Evolutionary conservation across 1,284 basidiomycete genomes (phyloP).

Genomic region (Trametes sp.): DNA sequence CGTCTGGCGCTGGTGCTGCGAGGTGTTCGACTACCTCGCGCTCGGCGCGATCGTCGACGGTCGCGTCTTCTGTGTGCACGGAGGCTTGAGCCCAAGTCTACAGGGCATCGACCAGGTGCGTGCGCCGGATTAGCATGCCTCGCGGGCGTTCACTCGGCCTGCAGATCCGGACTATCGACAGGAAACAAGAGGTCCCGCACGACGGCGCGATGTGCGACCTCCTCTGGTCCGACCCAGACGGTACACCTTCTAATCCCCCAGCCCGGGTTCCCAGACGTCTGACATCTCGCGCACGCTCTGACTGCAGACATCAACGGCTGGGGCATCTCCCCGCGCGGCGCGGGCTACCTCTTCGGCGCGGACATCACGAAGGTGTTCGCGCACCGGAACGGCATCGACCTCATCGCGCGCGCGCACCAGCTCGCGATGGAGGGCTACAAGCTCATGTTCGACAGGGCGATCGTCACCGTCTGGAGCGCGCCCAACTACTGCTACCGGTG

Average conservation of each 20-base stretch:
- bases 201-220: slow-evolving; percentile 99
- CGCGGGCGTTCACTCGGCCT: too few relatives aligned
- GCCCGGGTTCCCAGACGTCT: slow-evolving; percentile 5
- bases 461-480: slow-evolving; percentile 99
- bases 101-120: slow-evolving; percentile 87
- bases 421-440: slow-evolving; percentile 99
- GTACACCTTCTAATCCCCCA: slow-evolving; percentile 47
- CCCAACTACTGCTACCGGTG: slow-evolving; percentile 98
- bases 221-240: slow-evolving; percentile 98
- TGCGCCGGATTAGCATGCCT: neutral
- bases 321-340: slow-evolving; percentile 97
- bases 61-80: slow-evolving; percentile 92
- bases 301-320: slow-evolving; percentile 88
- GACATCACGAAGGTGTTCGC: slow-evolving; percentile 93
- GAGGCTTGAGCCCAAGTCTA: slow-evolving; percentile 90
- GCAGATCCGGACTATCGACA: slow-evolving; percentile 93
- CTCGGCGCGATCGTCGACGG: slow-evolving; percentile 96
- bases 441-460: slow-evolving; percentile 95
- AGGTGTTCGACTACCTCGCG: slow-evolving; percentile 97
- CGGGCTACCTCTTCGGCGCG: slow-evolving; percentile 94
- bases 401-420: slow-evolving; percentile 97
- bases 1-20: slow-evolving; percentile 98
- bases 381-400: slow-evolving; percentile 91
- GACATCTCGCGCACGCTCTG: neutral
- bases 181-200: slow-evolving; percentile 99